Evolutionary conservation across 2,329 filamentous ascomycete species (phyloP).

Genomic region (Apiospora saccharicola): DNA sequence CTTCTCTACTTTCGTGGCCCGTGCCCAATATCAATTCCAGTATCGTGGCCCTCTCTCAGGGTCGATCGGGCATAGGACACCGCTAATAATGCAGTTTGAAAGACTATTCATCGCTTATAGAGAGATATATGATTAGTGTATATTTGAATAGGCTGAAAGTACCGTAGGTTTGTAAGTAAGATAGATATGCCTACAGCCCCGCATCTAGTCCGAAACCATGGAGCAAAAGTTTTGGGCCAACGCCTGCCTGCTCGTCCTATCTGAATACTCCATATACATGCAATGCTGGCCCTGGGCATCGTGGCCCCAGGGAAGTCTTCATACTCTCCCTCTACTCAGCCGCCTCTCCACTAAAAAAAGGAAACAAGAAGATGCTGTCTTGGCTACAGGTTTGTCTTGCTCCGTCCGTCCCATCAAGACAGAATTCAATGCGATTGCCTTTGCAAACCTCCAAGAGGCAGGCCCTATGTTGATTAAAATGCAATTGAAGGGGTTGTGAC

Average conservation of each 20-base stretch:
- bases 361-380: constrained; percentile 11
- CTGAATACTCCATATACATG: constrained; percentile 23
- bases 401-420: not conserved
- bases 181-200: not conserved
- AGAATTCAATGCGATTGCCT: not conserved
- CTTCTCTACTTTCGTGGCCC: not conserved
- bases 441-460: not conserved
- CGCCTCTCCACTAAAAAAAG: not conserved
- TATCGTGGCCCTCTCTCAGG: too few species aligned
- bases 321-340: not conserved
- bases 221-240: not conserved
- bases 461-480: constrained; percentile 9
- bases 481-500: constrained; percentile 9
- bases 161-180: not conserved
- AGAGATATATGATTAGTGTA: not conserved
- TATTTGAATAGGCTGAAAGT: constrained; percentile 9
- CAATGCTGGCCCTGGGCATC: constrained; percentile 14
- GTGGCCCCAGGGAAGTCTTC: not conserved
- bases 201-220: constrained; percentile 6
- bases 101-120: too few species aligned
- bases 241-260: constrained; percentile 12
- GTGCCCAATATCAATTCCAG: not conserved
- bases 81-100: not conserved
- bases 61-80: too few species aligned
- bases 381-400: not conserved